Base-by-base conservation (phyloP, 1,284 basidiomycete species). In the Volvariella volvacea region DNA sequence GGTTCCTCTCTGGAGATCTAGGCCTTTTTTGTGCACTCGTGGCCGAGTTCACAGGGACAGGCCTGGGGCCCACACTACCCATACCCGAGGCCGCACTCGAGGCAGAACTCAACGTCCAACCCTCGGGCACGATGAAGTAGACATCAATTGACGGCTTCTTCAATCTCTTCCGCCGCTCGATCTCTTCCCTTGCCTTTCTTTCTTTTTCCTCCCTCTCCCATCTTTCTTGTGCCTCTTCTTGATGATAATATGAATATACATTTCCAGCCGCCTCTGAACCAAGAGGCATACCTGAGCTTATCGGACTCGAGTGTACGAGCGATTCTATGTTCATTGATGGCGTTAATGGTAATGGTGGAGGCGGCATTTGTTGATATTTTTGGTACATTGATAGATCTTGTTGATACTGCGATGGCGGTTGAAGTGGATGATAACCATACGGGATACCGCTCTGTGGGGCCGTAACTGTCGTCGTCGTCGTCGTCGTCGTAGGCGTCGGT, bases 291-390 rank as follows among this genome's bases (percentile, higher is more conserved):
- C 34, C 14, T 6, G 34, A 20, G n/a, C 76, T 79, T 1, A 76
- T 71, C 0, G 79, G 75, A 46, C 76, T 80, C 9, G 78, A 78
- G 55, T 80, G 78, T 3, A 81, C 76, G 7, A 82, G 66, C 2
- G 74, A 74, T 42, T 82, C 77, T 32, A 83, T 76, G 2, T 76
- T 70, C 66, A 80, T 71, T 20, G 67, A 58, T 7, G 66, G 47
- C 4, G 51, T 44, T 19, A 32, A 20, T 4, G 43, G 45, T 8
- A 28, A 12, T 12, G 25, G 25, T 28, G 25, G 25, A 28, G 25
- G 25, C 12, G 12, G 25, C 25, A 28, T 28, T 28, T 28, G 25
- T 12, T 28, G 25, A 28, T 28, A 28, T 28, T 28, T 6, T 12
- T 6, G 6, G 12, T 28, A 28, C 25, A 28, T 28, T 28, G 25